These are phyloP conservation scores for Cryptococcus amylolentus DNA, from an alignment of 1,284 basidiomycete species.

Conservation along the genomic window DNA sequence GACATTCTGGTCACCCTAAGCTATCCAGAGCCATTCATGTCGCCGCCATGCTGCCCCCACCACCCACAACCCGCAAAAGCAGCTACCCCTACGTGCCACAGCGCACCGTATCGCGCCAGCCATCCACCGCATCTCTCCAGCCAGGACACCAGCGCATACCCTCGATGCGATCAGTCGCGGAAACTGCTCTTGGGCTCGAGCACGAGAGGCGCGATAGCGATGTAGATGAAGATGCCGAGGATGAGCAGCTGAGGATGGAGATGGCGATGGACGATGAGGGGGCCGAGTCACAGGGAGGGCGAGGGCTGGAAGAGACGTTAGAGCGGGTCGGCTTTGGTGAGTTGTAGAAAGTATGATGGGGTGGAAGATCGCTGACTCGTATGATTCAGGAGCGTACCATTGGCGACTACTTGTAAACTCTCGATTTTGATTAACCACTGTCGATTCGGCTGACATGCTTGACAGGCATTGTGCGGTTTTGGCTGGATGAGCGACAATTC, in stretches of 20 bases:
- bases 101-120: background rate
- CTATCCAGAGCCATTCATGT: background rate
- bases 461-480: slow-evolving; percentile 66
- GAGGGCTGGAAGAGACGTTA: slow-evolving; percentile 77
- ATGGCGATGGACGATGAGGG: slow-evolving; percentile 49
- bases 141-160: slow-evolving; percentile 3
- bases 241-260: slow-evolving; percentile 6
- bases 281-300: slow-evolving; percentile 65
- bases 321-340: slow-evolving; percentile 84
- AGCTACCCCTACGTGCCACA: slow-evolving; percentile 26
- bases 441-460: background rate
- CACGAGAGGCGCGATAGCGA: slow-evolving; percentile 1
- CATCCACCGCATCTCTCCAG: background rate
- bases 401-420: slow-evolving; percentile 64
- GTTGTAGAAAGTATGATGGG: slow-evolving; percentile 25
- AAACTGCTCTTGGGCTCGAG: slow-evolving; percentile 10
- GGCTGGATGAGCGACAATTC: slow-evolving; percentile 60
- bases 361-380: slow-evolving; percentile 5
- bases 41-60: slow-evolving; percentile 27
- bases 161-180: slow-evolving; percentile 11
- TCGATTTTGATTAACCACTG: background rate
- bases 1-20: background rate
- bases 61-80: slow-evolving; percentile 25
- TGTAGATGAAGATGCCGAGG: background rate
- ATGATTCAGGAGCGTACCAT: slow-evolving; percentile 62